phyloP scores from a whole-genome alignment of 257 asterid genomes.

The Capsicum rhomboideum region DNA sequence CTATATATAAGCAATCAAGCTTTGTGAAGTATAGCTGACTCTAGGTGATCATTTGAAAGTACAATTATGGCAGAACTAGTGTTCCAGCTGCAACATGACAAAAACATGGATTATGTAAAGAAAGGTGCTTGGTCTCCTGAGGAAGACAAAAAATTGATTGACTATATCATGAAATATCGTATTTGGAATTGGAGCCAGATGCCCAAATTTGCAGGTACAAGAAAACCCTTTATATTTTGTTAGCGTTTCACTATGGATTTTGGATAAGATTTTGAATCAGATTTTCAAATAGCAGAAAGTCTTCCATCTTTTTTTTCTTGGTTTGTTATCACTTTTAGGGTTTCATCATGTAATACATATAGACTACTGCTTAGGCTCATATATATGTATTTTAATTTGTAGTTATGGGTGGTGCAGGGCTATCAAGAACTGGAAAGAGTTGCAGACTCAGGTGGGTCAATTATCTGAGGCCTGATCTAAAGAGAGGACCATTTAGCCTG shows the following conservation, averaged over 20 bases:
- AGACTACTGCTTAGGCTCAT: neutral
- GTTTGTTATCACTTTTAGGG: neutral
- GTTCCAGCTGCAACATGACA: neutral
- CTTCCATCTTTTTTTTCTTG: neutral
- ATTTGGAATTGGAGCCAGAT: neutral
- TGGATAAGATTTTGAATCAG: neutral
- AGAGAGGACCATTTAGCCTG: neutral
- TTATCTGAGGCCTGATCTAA: neutral
- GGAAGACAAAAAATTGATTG: neutral
- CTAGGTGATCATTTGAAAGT: neutral
- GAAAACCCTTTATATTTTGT: neutral
- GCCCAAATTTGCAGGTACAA: slow-evolving; percentile 4
- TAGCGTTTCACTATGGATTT: neutral
- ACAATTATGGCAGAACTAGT: neutral
- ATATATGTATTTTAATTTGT: neutral
- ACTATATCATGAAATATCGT: neutral
- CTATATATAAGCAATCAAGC: neutral
- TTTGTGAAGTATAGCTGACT: neutral
- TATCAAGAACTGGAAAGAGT: neutral
- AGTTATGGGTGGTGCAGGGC: neutral
- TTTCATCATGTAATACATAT: neutral
- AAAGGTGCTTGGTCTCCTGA: slow-evolving; percentile 2
- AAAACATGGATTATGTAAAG: neutral
- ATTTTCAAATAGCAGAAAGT: neutral
- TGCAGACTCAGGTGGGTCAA: slow-evolving; percentile 4